Percentiles rank a stretch among this genome's conserved stretches.
Conservation (phyloP, 2,329 filamentous ascomycete species). For the Cordyceps javanica region DNA sequence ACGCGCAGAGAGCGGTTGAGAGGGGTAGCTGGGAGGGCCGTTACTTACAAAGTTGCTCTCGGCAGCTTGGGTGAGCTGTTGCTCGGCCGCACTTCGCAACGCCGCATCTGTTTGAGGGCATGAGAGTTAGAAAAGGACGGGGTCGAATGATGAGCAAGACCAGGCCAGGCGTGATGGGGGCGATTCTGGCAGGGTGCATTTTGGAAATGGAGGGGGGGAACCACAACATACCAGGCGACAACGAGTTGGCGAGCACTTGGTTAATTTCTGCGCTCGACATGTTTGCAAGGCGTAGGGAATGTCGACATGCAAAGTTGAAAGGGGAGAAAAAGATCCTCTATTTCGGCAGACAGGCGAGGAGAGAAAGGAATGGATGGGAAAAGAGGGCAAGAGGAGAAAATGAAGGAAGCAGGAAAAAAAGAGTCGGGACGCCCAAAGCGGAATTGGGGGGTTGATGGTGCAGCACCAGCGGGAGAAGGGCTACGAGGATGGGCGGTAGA, state of each 20-base stretch:
- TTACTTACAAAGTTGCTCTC: slow-evolving; percentile 85
- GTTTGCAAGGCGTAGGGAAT: slow-evolving; percentile 33
- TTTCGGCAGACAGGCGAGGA: background rate
- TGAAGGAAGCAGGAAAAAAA: slow-evolving; percentile 11
- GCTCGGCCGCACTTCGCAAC: slow-evolving; percentile 84
- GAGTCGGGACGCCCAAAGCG: slow-evolving; percentile 9
- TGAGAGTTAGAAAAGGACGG: slow-evolving; percentile 27
- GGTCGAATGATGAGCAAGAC: background rate
- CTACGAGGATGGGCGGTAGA: no score
- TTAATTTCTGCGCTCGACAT: slow-evolving; percentile 88
- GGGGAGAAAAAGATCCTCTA: slow-evolving; percentile 9
- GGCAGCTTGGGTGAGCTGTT: slow-evolving; percentile 86
- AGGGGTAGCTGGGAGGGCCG: slow-evolving; percentile 18
- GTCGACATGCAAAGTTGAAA: slow-evolving; percentile 31
- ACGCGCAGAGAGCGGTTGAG: background rate
- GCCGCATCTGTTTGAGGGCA: slow-evolving; percentile 62
- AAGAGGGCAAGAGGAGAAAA: background rate
- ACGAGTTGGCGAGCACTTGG: slow-evolving; percentile 93
- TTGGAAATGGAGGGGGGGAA: slow-evolving; percentile 13
- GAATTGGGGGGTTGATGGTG: slow-evolving; percentile 12
- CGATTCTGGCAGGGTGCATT: slow-evolving; percentile 10
- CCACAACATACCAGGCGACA: slow-evolving; percentile 74
- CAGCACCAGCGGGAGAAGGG: background rate
- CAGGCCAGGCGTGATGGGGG: slow-evolving; percentile 2
- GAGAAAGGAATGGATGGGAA: slow-evolving; percentile 11